Evolutionary conservation across 345 rosid genomes (phyloP).

Genomic region (Garcia nutans): DNA sequence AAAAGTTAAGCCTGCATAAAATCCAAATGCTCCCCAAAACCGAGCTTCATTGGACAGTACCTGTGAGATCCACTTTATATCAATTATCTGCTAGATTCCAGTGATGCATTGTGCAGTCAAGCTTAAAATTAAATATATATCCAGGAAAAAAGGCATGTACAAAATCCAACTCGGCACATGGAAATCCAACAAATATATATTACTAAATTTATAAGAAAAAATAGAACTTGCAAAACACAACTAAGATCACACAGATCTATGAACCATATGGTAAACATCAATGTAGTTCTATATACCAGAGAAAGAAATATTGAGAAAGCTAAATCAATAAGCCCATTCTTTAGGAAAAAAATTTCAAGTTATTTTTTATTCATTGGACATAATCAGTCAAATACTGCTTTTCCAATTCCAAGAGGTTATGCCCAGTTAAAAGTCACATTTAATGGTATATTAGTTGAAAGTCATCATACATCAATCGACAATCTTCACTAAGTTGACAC

Average conservation of each 20-base stretch:
- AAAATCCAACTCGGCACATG: neutral
- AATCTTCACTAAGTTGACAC: neutral
- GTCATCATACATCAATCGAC: neutral
- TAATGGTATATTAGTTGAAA: neutral
- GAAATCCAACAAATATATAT: no score
- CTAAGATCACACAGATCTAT: neutral
- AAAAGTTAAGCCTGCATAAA: conserved; percentile 65
- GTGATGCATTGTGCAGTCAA: neutral
- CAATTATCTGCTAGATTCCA: conserved; percentile 22
- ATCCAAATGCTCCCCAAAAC: conserved; percentile 98
- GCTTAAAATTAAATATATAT: neutral
- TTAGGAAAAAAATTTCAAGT: neutral
- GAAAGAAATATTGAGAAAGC: neutral
- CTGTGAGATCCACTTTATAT: conserved; percentile 43
- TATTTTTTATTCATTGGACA: neutral
- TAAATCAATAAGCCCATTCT: neutral
- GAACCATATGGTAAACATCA: neutral
- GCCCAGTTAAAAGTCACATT: neutral
- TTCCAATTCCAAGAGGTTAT: neutral
- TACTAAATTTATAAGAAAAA: neutral
- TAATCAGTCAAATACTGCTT: neutral
- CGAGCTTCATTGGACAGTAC: conserved; percentile 69
- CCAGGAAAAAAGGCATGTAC: neutral
- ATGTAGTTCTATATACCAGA: neutral
- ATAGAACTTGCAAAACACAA: neutral